Evolutionary conservation across 1,284 basidiomycete species (phyloP), one percentile per base, ranked within the genome.

Genomic region (Sanghuangporus weigelae): DNA sequence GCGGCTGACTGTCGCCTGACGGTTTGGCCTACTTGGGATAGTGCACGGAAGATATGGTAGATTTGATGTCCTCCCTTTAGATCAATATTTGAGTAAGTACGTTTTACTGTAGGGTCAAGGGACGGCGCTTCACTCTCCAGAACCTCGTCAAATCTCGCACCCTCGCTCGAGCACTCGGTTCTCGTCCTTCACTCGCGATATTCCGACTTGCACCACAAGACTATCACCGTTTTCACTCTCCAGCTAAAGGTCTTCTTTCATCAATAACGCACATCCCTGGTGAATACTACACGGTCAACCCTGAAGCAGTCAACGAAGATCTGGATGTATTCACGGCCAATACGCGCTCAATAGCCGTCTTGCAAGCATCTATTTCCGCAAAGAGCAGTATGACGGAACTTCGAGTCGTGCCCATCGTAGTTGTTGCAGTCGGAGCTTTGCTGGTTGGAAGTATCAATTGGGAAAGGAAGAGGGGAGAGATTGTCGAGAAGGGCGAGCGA

Each of bases 181-280:
- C 70, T 42, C 69, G 73, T 12, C 76, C 73, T 8, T 63, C 71
- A 1, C 61, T 81, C 4, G 75, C 76, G 2, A 75, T 81, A 44
- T 82, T 82, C 71, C 73, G 80, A 8, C 72, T 81, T 12, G 81
- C 81, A 0, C 82, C 81, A 0, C 79, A 81, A 66, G 83, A 85
- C 70, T 84, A 84, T 65, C 82, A 84, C 67, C 75, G 83, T 8
- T 84, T 81, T 74, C 83, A 85, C 67, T 75, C 77, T 6, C 82
- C 83, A 0, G 77, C 79, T 5, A 73, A 77, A n/a, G 83, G 76
- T 7, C 72, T 67, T 10, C 69, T 79, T 3, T 57, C 62, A 26
- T 59, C 63, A 1, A 67, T 77, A 11, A 76, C 74, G 16, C 70
- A 70, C 35, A 61, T 66, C 31, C 60, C 59, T 64, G 73, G 72